Evolutionary conservation across 305 asterid species (phyloP).

Genomic region (Fraxinus latifolia): DNA sequence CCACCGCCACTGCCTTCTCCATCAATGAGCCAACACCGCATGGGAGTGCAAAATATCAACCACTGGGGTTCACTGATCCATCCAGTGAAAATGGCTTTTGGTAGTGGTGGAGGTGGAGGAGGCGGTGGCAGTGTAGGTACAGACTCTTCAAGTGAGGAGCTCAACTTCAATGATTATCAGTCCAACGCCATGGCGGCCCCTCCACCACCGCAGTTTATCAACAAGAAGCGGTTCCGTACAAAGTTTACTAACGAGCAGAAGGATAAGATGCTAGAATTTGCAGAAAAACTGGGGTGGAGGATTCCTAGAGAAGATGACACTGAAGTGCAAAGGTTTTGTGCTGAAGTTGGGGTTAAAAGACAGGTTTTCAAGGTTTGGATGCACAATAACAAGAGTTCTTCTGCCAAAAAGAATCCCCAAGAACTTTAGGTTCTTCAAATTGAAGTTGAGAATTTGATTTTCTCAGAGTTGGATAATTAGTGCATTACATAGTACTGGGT

Average conservation of each 20-base stretch:
- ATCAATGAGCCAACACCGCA: conserved; percentile 44
- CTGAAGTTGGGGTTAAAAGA: conserved; percentile 79
- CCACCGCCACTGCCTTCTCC: conserved; percentile 57
- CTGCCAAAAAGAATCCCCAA: conserved; percentile 50
- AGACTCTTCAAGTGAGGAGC: conserved; percentile 86
- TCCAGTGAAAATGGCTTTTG: conserved; percentile 61
- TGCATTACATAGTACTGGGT: not conserved
- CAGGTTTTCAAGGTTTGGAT: conserved; percentile 98
- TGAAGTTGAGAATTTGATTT: not conserved
- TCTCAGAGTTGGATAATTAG: not conserved
- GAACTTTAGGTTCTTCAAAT: conserved; percentile 19
- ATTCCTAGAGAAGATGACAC: conserved; percentile 86
- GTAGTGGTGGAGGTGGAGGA: conserved; percentile 37
- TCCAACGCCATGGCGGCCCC: conserved; percentile 38
- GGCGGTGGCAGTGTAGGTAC: conserved; percentile 44
- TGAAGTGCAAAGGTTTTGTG: conserved; percentile 81
- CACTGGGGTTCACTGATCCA: conserved; percentile 63
- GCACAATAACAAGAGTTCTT: conserved; percentile 74
- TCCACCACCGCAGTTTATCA: conserved; percentile 50
- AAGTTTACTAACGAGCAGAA: conserved; percentile 81
- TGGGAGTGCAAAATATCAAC: conserved; percentile 12
- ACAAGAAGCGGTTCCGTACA: conserved; percentile 67
- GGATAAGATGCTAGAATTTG: conserved; percentile 82
- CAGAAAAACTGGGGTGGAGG: conserved; percentile 92
- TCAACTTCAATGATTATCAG: conserved; percentile 57